Evolutionary conservation across 2,329 filamentous ascomycete species (phyloP), one percentile per base, ranked within the genome.

Genomic region (Penicillium crustosum): DNA sequence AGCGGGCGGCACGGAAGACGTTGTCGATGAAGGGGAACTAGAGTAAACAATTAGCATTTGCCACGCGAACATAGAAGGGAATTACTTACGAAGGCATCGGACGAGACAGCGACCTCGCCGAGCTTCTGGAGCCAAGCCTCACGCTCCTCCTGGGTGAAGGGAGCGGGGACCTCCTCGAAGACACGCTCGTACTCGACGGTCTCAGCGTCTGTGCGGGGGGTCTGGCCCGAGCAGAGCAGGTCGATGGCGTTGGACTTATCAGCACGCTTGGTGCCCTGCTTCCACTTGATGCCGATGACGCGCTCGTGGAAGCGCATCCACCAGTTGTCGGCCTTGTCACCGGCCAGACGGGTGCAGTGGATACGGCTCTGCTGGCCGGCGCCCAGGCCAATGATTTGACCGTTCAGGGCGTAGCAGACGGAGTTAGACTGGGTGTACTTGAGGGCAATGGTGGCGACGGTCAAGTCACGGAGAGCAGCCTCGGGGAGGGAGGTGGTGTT

Each of bases 401-500:
- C 94, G 70, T 96, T 93, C 63, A 91, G 83, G 55, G 94, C 93
- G 74, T 97, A 99, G 85, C 93, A 97, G 63, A 99, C 94, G 27
- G 93, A 97, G 85, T 99, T 99, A 73, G 92, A 96, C 80, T 99
- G 93, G 1, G 94, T 99, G 82, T 96, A 99, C 81, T 99, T 99
- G 69, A 97, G 84, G 35, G 94, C 92, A 72, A 99, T 97, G 55
- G 94, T 99, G 54, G 94, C 94, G 47, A 99, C 89, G 29, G 93
- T 93, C 64, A 99, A 82, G 72, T 99, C 94, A 61, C 93, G 88
- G 61, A 93, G 83, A 52, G 94, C 94, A 55, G 85, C 83, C 70
- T 94, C 91, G 39, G 93, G 85, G 21, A 99, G 84, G 19, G 84
- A 76, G 39, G 81, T 78, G 51, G 86, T 83, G 68, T 91, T 87